phyloP scores from a whole-genome alignment of 768 basidiomycete species.

The Amanita fuliginea region DNA sequence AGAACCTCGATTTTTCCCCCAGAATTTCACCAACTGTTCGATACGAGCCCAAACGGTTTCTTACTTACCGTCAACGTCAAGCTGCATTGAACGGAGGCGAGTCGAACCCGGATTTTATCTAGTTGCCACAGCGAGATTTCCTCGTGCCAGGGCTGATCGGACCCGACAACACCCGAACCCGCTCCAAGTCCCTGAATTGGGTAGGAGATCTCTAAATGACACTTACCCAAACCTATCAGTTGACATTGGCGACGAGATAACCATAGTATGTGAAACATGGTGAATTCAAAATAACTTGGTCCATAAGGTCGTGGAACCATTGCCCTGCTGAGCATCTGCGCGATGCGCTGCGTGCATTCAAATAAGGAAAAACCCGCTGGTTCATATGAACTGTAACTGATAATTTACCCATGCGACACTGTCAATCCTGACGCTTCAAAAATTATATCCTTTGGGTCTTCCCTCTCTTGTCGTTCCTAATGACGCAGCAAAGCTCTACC shows the following conservation, averaged over 20 bases:
- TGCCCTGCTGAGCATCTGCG: too few relatives aligned
- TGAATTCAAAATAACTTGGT: not conserved
- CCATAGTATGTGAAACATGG: not conserved
- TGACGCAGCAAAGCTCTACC: too few relatives aligned
- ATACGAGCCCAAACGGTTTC: conserved; percentile 29
- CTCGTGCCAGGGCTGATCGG: conserved; percentile 31
- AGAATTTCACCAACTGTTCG: conserved; percentile 22
- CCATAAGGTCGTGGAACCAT: not conserved
- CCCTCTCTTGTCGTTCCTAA: too few relatives aligned
- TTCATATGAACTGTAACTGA: too few relatives aligned
- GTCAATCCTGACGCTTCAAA: too few relatives aligned
- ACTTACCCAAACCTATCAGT: too few relatives aligned
- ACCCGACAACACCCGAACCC: conserved; percentile 49
- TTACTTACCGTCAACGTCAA: conserved; percentile 40
- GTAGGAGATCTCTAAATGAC: not conserved
- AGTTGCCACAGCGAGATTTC: conserved; percentile 56
- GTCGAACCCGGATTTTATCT: conserved; percentile 25
- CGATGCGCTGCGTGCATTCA: too few relatives aligned
- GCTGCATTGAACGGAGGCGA: too few relatives aligned
- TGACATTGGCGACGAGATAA: not conserved
- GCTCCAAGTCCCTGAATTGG: conserved; percentile 38
- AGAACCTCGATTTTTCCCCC: conserved; percentile 34
- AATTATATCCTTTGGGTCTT: too few relatives aligned
- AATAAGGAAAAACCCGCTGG: too few relatives aligned
- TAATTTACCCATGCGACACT: too few relatives aligned